Evolutionary conservation across 2,329 filamentous ascomycete species (phyloP).

Genomic region (Septoria petroselini): DNA sequence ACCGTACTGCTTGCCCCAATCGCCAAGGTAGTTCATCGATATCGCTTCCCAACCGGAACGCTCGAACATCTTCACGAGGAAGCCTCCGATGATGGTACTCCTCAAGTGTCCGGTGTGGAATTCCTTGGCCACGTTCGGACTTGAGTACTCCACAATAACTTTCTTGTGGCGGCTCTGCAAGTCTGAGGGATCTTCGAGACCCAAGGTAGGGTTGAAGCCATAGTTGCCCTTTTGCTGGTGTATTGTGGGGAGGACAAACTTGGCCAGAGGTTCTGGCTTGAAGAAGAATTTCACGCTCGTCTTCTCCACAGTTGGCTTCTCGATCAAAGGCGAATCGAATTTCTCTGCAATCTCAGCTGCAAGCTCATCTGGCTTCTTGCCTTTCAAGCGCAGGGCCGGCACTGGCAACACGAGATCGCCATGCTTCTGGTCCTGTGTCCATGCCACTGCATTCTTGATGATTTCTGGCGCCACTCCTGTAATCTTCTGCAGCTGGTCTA

Average conservation of each 20-base stretch:
- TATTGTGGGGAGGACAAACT: conserved; percentile 67
- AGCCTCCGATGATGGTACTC: conserved; percentile 73
- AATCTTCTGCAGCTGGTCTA: conserved; percentile 63
- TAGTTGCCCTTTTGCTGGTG: conserved; percentile 60
- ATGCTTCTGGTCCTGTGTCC: conserved; percentile 76
- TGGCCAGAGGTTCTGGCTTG: conserved; percentile 63
- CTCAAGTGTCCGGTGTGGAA: conserved; percentile 73
- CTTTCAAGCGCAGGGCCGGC: conserved; percentile 73
- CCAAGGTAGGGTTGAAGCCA: conserved; percentile 60
- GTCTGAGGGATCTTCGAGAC: conserved; percentile 61
- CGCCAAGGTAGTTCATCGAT: conserved; percentile 72
- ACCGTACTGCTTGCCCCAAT: conserved; percentile 74
- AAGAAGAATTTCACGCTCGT: conserved; percentile 78
- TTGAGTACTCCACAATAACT: conserved; percentile 77
- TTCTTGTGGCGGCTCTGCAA: conserved; percentile 61
- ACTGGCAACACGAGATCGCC: conserved; percentile 77
- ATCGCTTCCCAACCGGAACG: conserved; percentile 67
- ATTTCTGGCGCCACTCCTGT: conserved; percentile 68
- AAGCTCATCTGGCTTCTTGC: conserved; percentile 58
- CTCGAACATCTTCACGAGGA: conserved; percentile 67
- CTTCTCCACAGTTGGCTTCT: conserved; percentile 64
- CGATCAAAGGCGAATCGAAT: conserved; percentile 65
- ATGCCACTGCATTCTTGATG: conserved; percentile 72
- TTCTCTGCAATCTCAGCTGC: conserved; percentile 54
- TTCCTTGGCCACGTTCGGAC: conserved; percentile 81